Evolutionary conservation across 805 yeast genomes (phyloP).

Genomic region (Ogataea neopini): DNA sequence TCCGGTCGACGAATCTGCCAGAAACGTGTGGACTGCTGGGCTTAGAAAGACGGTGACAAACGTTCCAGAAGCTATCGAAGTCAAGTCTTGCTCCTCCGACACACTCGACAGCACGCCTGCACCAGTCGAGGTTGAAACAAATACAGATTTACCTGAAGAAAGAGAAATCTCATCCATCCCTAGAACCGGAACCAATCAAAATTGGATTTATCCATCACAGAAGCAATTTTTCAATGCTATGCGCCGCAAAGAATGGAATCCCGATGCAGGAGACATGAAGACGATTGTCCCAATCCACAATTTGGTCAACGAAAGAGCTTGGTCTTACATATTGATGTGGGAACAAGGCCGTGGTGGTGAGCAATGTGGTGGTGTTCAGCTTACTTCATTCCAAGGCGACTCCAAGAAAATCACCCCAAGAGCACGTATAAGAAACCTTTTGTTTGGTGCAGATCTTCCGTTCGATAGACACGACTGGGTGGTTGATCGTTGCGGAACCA

Average conservation of each 20-base stretch:
- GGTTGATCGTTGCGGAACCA: conserved; percentile 78
- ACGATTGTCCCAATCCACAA: conserved; percentile 94
- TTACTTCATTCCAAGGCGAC: conserved; percentile 89
- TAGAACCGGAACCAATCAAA: conserved; percentile 60
- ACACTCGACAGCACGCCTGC: conserved; percentile 33
- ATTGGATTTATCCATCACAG: conserved; percentile 96
- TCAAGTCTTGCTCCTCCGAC: conserved; percentile 46
- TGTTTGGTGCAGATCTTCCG: conserved; percentile 72
- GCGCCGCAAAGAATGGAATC: conserved; percentile 87
- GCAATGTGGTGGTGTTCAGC: conserved; percentile 79
- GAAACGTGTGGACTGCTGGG: conserved; percentile 35
- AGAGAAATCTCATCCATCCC: conserved; percentile 84
- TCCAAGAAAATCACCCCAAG: conserved; percentile 83
- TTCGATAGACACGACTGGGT: conserved; percentile 98
- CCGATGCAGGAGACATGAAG: conserved; percentile 79
- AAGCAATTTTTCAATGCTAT: conserved; percentile 93
- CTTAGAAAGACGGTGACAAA: conserved; percentile 20
- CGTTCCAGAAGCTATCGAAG: conserved; percentile 42
- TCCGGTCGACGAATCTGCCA: conserved; percentile 42
- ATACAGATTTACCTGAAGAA: conserved; percentile 56
- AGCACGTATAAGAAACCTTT: conserved; percentile 64
- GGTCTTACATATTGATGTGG: conserved; percentile 85
- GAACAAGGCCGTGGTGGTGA: conserved; percentile 61
- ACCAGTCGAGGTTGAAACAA: conserved; percentile 23
- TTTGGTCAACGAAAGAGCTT: conserved; percentile 88